Evolutionary conservation across 768 basidiomycete genomes (phyloP), one percentile per base, ranked within the genome.

Genomic region (Wakefieldia striispora): DNA sequence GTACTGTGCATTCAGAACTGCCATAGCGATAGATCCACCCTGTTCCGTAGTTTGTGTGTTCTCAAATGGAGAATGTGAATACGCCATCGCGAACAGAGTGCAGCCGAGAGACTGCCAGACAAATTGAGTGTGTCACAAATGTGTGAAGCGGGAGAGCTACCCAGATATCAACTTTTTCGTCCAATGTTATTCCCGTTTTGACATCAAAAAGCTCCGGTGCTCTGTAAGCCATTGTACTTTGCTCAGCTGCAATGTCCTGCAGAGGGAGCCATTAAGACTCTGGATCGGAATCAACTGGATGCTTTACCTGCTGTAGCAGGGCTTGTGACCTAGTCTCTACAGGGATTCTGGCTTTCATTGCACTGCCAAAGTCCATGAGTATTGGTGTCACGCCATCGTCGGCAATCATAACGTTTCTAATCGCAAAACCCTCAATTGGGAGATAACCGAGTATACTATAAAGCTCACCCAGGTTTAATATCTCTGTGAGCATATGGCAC

Each of bases 121-220:
- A n/a, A 40, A 21, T 31, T 61, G 40, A 57, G 53, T n/a, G 23
- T 26, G 31, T 38, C 19, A 35, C 26, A 47, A 24, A 41, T 45
- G 23, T 20, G 20, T 24, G 12, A 23, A 17, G 44, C 3, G 3
- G 23, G 29, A 11, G 17, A 21, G 67, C 82, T 71, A 92, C 93
- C 94, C 94, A 97, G 27, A 97, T 93, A 64, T 97, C 94, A 11
- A 97, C 94, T 63, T 93, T 95, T 72, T 97, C 95, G 58, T 97
- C 91, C 8, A 98, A 70, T 1, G 75, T 81, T 35, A 79, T 73
- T 20, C 91, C 91, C 5, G 94, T 97, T 66, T 95, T 95, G 48
- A 97, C 95, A 59, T 99, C 97, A 64, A 97, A 99, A 19, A 99
- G 75, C 63, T 99, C 97, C 0, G 97, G 97, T 2, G 97, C 95